Percentiles rank a stretch among this genome's conserved stretches.
Conservation (phyloP, 2,329 filamentous ascomycete species). For the Dactylonectria macrodidyma region DNA sequence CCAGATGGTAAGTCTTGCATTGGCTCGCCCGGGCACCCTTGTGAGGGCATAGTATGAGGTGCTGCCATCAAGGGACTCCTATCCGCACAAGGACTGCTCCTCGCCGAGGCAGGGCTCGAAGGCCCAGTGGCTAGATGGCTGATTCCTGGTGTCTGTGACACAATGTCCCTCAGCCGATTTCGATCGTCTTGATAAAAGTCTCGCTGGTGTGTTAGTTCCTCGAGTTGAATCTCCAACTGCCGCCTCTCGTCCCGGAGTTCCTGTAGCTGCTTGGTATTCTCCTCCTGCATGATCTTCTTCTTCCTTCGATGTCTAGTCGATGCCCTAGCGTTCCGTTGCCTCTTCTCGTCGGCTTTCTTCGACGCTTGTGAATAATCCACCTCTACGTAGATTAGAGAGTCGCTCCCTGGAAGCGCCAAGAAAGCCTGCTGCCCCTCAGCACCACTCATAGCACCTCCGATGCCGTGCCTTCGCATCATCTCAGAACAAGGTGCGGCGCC, state of each 20-base stretch:
- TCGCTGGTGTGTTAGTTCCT: conserved; percentile 72
- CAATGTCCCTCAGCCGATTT: conserved; percentile 78
- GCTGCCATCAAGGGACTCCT: conserved; percentile 54
- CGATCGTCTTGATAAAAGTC: conserved; percentile 83
- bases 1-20: conserved; percentile 58
- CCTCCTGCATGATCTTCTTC: conserved; percentile 85
- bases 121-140: conserved; percentile 67
- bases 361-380: conserved; percentile 87
- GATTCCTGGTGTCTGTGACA: conserved; percentile 72
- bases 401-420: conserved; percentile 56
- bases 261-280: conserved; percentile 78
- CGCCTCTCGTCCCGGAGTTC: conserved; percentile 78
- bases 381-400: conserved; percentile 71
- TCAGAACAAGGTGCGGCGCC: conserved; percentile 53
- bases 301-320: conserved; percentile 86
- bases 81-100: conserved; percentile 55
- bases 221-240: conserved; percentile 70
- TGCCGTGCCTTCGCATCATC: conserved; percentile 50
- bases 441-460: conserved; percentile 45
- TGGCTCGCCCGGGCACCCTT: conserved; percentile 48
- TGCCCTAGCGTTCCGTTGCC: conserved; percentile 88
- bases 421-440: conserved; percentile 55
- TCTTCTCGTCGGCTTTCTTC: conserved; percentile 86
- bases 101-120: conserved; percentile 64
- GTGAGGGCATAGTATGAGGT: conserved; percentile 47